Conservation (phyloP, 192 early-diverging fungal genomes). For the Podila minutissima region DNA sequence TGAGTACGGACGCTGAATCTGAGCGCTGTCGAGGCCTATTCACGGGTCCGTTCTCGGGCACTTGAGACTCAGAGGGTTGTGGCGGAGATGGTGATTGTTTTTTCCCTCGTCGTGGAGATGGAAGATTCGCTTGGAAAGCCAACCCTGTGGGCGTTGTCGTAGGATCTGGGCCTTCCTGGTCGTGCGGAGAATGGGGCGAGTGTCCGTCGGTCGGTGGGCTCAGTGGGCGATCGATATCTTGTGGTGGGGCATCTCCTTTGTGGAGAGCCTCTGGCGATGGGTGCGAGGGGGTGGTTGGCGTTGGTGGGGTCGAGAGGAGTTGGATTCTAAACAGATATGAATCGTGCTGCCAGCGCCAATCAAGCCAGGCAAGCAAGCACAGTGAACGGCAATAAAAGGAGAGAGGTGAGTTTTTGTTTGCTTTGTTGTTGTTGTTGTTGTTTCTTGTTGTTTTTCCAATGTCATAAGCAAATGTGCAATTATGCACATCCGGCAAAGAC, state of each 20-base stretch:
- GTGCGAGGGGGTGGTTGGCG: neutral
- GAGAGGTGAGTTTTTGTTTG: neutral
- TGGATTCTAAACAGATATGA: slow-evolving; percentile 38
- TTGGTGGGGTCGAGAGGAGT: slow-evolving; percentile 15
- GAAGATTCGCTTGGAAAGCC: neutral
- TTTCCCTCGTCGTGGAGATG: neutral
- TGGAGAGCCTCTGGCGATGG: slow-evolving; percentile 1
- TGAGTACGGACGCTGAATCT: neutral
- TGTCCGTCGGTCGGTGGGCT: neutral
- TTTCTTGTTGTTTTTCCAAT: neutral
- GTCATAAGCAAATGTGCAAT: neutral
- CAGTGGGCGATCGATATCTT: neutral
- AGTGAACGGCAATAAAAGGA: neutral
- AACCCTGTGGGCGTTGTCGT: neutral
- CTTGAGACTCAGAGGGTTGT: neutral
- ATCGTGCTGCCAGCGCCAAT: slow-evolving; percentile 8
- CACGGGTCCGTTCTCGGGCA: neutral
- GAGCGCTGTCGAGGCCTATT: neutral
- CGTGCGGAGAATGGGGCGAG: slow-evolving; percentile 3
- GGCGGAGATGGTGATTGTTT: neutral
- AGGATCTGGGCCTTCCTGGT: neutral
- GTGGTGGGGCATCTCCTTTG: slow-evolving; percentile 1
- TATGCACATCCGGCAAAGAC: neutral
- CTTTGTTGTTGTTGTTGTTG: neutral
- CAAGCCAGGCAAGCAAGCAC: neutral